Evolutionary conservation across 768 basidiomycete genomes (phyloP).

Genomic region (Paxillus ammoniavirescens): DNA sequence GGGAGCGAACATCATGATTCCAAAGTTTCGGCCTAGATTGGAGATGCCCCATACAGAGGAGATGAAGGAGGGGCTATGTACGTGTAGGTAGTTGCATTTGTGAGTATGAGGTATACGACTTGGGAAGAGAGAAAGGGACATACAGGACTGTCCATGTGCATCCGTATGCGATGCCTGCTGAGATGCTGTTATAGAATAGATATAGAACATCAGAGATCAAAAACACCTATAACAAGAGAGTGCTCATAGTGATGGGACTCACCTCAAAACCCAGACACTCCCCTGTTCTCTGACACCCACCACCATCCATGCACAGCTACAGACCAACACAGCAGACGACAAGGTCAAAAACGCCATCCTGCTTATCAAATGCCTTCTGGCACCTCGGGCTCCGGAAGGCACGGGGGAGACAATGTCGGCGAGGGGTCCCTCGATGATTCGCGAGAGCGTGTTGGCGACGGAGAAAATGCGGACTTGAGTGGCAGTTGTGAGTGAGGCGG

Average conservation of each 20-base stretch:
- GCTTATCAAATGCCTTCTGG: slow-evolving; percentile 55
- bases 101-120: background rate
- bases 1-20: slow-evolving; percentile 70
- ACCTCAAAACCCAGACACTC: slow-evolving; percentile 72
- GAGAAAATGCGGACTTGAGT: slow-evolving; percentile 72
- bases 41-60: slow-evolving; percentile 68
- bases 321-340: slow-evolving; percentile 45
- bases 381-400: slow-evolving; percentile 35
- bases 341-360: slow-evolving; percentile 58
- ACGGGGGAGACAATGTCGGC: slow-evolving; percentile 74
- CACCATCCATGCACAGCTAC: slow-evolving; percentile 57
- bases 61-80: slow-evolving; percentile 62
- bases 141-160: slow-evolving; percentile 69
- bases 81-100: slow-evolving; percentile 2
- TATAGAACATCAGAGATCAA: background rate
- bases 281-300: slow-evolving; percentile 45
- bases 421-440: slow-evolving; percentile 63
- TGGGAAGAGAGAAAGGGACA: slow-evolving; percentile 25
- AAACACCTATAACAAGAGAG: background rate
- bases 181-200: slow-evolving; percentile 42
- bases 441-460: slow-evolving; percentile 66
- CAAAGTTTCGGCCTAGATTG: slow-evolving; percentile 77
- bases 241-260: slow-evolving; percentile 3
- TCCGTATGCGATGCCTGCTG: slow-evolving; percentile 70
- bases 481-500: slow-evolving; percentile 30